Evolutionary conservation across 2,329 filamentous ascomycete genomes (phyloP), one percentile per base, ranked within the genome.

Genomic region (Ophiostoma triangulosporum): DNA sequence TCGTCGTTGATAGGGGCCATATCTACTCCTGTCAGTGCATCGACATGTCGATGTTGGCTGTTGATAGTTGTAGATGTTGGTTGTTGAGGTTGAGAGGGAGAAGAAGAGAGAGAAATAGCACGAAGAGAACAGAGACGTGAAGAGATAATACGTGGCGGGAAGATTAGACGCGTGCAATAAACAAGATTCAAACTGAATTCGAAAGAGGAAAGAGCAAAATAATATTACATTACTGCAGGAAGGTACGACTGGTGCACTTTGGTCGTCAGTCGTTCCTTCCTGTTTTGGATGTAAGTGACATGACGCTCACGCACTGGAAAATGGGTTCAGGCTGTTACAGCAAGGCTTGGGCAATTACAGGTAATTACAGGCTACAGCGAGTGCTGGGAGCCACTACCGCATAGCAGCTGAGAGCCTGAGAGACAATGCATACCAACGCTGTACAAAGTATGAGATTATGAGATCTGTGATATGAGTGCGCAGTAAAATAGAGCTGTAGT

Each of bases 281-380:
- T 46, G 43, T 29, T 46, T 46, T 29, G 43, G 43, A 46, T 46
- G 26, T 46, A 46, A 46, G 43, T 46, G 43, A n/a, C n/a, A n/a
- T n/a, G n/a, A n/a, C n/a, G n/a, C n/a, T n/a, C n/a, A n/a, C n/a
- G n/a, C n/a, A n/a, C n/a, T n/a, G n/a, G n/a, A n/a, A n/a, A n/a
- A n/a, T n/a, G n/a, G n/a, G n/a, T n/a, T n/a, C n/a, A n/a, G n/a
- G n/a, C n/a, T n/a, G n/a, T n/a, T n/a, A n/a, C n/a, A n/a, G n/a
- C n/a, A n/a, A n/a, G n/a, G n/a, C n/a, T n/a, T n/a, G n/a, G n/a
- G n/a, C n/a, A n/a, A n/a, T n/a, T n/a, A n/a, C n/a, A n/a, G n/a
- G n/a, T n/a, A n/a, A n/a, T n/a, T n/a, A n/a, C n/a, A n/a, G n/a
- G n/a, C n/a, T n/a, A n/a, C n/a, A n/a, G n/a, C n/a, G n/a, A n/a